phyloP scores from a whole-genome alignment of 371 early-diverging fungal species.

The Mucor plumbeus region DNA sequence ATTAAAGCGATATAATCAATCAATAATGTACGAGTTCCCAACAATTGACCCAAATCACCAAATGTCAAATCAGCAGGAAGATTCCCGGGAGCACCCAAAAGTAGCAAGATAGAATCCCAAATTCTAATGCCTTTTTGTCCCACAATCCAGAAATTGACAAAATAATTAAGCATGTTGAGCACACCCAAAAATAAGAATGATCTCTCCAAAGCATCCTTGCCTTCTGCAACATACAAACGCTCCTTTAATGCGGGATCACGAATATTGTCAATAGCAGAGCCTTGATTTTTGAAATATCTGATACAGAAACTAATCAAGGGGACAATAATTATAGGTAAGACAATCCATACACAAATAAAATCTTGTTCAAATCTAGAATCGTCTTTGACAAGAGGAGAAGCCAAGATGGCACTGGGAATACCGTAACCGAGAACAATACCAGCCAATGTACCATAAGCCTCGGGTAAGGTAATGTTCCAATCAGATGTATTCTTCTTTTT shows the following conservation, averaged over 20 bases:
- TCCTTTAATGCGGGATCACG: slow-evolving; percentile 1
- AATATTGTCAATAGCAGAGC: slow-evolving; percentile 13
- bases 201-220: slow-evolving; percentile 28
- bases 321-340: slow-evolving; percentile 19
- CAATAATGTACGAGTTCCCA: slow-evolving; percentile 22
- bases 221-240: slow-evolving; percentile 17
- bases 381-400: slow-evolving; percentile 11
- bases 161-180: slow-evolving; percentile 25
- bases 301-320: slow-evolving; percentile 16
- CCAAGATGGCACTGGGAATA: slow-evolving; percentile 22
- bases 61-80: slow-evolving; percentile 23
- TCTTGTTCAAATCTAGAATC: slow-evolving; percentile 25
- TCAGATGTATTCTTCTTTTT: neutral
- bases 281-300: slow-evolving; percentile 8
- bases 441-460: slow-evolving; percentile 23
- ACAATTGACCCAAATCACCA: slow-evolving; percentile 17
- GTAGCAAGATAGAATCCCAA: slow-evolving; percentile 23
- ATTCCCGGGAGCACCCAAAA: slow-evolving; percentile 24
- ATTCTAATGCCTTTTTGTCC: slow-evolving; percentile 22
- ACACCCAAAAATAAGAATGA: slow-evolving; percentile 28
- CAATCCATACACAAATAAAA: slow-evolving; percentile 20
- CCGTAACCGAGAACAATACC: slow-evolving; percentile 23
- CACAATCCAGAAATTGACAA: slow-evolving; percentile 1
- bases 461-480: slow-evolving; percentile 12
- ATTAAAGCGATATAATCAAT: slow-evolving; percentile 16